These are phyloP conservation scores for Daldinia loculata DNA, from an alignment of 495 filamentous ascomycete species.

Conservation along the genomic window DNA sequence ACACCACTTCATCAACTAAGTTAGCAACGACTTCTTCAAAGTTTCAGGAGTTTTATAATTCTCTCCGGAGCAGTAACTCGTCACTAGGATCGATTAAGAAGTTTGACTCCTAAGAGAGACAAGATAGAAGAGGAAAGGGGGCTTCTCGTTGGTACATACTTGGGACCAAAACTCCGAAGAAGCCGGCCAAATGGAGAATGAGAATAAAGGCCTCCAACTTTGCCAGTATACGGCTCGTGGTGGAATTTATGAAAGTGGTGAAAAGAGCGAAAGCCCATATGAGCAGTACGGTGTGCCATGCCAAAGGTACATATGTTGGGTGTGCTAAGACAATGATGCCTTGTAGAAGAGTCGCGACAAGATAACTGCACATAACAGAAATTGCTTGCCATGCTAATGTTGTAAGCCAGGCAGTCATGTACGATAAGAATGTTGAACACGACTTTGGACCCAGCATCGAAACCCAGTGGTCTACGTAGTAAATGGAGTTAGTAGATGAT, in stretches of 20 bases:
- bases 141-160: background rate
- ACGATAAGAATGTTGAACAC: conserved; percentile 31
- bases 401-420: conserved; percentile 41
- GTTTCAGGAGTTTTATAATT: background rate
- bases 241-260: conserved; percentile 55
- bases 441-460: conserved; percentile 33
- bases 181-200: conserved; percentile 58
- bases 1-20: conserved; percentile 41
- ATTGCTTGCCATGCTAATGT: conserved; percentile 36
- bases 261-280: conserved; percentile 51
- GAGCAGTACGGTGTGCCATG: conserved; percentile 54
- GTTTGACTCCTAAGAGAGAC: background rate
- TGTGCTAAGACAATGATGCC: conserved; percentile 56
- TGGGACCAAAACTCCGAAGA: conserved; percentile 61
- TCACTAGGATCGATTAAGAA: background rate
- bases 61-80: background rate
- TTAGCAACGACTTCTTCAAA: background rate
- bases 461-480: conserved; percentile 34
- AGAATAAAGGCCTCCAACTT: conserved; percentile 57
- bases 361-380: conserved; percentile 16
- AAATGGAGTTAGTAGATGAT: background rate
- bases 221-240: conserved; percentile 51
- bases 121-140: background rate
- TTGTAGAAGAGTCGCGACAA: conserved; percentile 32
- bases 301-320: conserved; percentile 42